Evolutionary conservation across 495 filamentous ascomycete genomes (phyloP).

Genomic region (Aspergillus avenaceus): DNA sequence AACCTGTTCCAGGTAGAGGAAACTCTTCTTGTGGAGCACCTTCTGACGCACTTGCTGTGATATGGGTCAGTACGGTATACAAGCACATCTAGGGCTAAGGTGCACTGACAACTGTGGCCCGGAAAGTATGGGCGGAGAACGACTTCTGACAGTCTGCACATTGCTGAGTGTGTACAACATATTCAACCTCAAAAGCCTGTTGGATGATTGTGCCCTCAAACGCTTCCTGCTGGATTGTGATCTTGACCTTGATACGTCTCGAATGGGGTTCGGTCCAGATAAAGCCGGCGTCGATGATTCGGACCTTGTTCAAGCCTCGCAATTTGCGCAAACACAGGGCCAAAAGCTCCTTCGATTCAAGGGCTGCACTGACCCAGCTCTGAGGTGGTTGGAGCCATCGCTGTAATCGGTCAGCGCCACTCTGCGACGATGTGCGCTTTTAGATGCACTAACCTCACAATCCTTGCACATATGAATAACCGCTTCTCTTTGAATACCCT

Average conservation of each 20-base stretch:
- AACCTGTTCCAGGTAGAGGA: slow-evolving; percentile 92
- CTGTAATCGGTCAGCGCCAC: slow-evolving; percentile 77
- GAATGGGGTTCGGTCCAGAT: slow-evolving; percentile 99
- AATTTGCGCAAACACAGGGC: slow-evolving; percentile 84
- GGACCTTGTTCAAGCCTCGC: slow-evolving; percentile 73
- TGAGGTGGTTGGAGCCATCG: slow-evolving; percentile 86
- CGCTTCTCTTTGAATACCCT: slow-evolving; percentile 42
- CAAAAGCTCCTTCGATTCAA: slow-evolving; percentile 83
- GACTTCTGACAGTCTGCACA: slow-evolving; percentile 89
- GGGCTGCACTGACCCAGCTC: slow-evolving; percentile 76
- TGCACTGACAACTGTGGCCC: slow-evolving; percentile 55
- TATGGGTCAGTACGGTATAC: not conserved
- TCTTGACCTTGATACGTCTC: slow-evolving; percentile 81
- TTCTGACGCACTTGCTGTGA: slow-evolving; percentile 81
- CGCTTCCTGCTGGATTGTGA: slow-evolving; percentile 82
- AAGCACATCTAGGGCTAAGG: not conserved
- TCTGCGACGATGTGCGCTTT: slow-evolving; percentile 64
- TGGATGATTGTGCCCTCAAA: slow-evolving; percentile 76
- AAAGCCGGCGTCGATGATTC: slow-evolving; percentile 92
- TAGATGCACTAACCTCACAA: slow-evolving; percentile 73
- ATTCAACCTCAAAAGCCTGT: slow-evolving; percentile 92
- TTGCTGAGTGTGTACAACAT: slow-evolving; percentile 82
- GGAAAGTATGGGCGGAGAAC: slow-evolving; percentile 91
- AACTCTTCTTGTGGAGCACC: slow-evolving; percentile 95
- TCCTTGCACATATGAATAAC: not conserved